Evolutionary conservation across 2,329 filamentous ascomycete genomes (phyloP).

Genomic region (Drechslera avenae): DNA sequence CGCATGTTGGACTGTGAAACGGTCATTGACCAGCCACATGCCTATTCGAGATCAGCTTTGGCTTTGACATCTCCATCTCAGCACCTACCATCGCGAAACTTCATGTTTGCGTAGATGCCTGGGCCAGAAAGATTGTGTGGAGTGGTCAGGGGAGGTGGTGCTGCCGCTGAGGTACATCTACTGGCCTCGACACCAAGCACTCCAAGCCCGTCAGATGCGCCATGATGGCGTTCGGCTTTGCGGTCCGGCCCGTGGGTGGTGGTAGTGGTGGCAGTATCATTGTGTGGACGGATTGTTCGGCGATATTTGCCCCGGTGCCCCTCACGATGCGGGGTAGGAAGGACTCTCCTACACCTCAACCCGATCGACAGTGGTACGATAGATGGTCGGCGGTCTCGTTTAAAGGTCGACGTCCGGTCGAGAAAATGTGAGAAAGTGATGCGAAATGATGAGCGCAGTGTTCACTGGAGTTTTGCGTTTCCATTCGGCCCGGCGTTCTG

Average conservation of each 20-base stretch:
- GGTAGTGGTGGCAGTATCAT: not conserved
- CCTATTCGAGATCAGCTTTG: conserved; percentile 37
- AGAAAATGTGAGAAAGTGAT: not conserved
- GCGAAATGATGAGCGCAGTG: not conserved
- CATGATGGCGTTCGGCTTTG: conserved; percentile 17
- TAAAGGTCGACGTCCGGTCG: not conserved
- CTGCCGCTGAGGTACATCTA: not conserved
- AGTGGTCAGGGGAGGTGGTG: not conserved
- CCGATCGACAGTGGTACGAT: not conserved
- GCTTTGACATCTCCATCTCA: not conserved
- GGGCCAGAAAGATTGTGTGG: not conserved
- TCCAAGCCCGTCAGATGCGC: not conserved
- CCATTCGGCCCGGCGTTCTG: too few species aligned
- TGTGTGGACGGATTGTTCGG: conserved; percentile 34
- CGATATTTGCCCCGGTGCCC: conserved; percentile 22
- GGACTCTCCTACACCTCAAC: not conserved
- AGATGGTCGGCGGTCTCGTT: not conserved
- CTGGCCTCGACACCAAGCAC: conserved; percentile 2
- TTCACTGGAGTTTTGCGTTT: too few species aligned
- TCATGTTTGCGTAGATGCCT: conserved; percentile 52
- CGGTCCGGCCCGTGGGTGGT: conserved; percentile 25
- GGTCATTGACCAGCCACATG: conserved; percentile 70
- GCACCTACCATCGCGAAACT: conserved; percentile 62
- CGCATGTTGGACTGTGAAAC: conserved; percentile 66
- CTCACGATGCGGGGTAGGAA: conserved; percentile 15